Conservation (phyloP, 2,329 filamentous ascomycete genomes). For the Epichloe uncinata region DNA sequence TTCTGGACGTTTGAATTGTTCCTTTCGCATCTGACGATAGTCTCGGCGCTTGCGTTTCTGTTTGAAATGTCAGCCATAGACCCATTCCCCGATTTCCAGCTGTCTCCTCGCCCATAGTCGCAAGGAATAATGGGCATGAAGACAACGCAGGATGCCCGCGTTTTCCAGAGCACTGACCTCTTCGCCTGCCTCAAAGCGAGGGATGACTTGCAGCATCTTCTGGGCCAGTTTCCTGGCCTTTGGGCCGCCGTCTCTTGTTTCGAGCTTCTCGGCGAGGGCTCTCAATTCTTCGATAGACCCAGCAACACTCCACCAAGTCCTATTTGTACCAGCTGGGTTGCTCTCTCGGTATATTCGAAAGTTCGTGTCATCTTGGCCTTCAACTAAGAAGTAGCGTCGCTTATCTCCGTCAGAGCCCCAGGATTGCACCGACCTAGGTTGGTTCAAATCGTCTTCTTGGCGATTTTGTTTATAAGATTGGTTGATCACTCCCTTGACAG, state of each 20-base stretch:
- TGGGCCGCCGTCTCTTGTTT: slow-evolving; percentile 62
- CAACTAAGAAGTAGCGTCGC: slow-evolving; percentile 84
- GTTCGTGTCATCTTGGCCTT: slow-evolving; percentile 84
- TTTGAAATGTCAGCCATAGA: slow-evolving; percentile 8
- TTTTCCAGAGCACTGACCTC: slow-evolving; percentile 45
- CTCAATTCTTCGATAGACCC: slow-evolving; percentile 80
- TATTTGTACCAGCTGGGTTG: slow-evolving; percentile 61
- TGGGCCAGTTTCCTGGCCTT: slow-evolving; percentile 67
- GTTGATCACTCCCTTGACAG: slow-evolving; percentile 67
- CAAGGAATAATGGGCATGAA: too few species aligned
- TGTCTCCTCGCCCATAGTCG: background rate
- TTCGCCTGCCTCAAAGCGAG: slow-evolving; percentile 85
- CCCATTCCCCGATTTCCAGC: background rate
- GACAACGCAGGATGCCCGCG: background rate
- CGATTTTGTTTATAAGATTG: slow-evolving; percentile 80
- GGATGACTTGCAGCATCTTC: slow-evolving; percentile 66
- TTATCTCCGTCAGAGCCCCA: slow-evolving; percentile 88
- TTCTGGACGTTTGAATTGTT: slow-evolving; percentile 76
- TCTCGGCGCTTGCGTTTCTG: slow-evolving; percentile 89
- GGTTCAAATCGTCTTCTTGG: slow-evolving; percentile 67
- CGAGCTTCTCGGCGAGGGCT: slow-evolving; percentile 60
- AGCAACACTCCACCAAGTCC: slow-evolving; percentile 87
- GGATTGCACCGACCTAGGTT: slow-evolving; percentile 76
- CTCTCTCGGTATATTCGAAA: slow-evolving; percentile 93
- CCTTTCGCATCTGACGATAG: slow-evolving; percentile 74